A percentile compares a stretch with the other conserved stretches of the same genome.
These are phyloP conservation scores for Gentiana macrophylla DNA, from an alignment of 257 asterid genomes.

Conservation along the genomic window DNA sequence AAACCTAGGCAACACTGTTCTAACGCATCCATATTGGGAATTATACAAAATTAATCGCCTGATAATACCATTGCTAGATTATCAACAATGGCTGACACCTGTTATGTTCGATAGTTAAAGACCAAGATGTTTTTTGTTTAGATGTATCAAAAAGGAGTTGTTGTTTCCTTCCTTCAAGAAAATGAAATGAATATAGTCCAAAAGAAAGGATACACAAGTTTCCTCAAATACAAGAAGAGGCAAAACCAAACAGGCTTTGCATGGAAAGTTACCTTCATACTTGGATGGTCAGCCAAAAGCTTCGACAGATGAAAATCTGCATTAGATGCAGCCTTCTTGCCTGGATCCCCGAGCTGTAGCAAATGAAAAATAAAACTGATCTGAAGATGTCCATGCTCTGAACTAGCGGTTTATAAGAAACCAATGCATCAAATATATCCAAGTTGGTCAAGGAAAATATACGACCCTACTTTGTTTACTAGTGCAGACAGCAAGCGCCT, in stretches of 20 bases:
- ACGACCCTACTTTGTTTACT: slow-evolving; percentile 64
- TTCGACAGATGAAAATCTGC: slow-evolving; percentile 89
- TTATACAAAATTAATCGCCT: neutral
- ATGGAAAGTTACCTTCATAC: slow-evolving; percentile 67
- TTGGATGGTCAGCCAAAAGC: slow-evolving; percentile 86
- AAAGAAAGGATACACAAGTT: no score
- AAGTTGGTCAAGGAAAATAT: slow-evolving; percentile 1
- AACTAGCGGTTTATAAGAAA: neutral
- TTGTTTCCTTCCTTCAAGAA: no score
- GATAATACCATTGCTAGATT: neutral
- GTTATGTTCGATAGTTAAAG: no score
- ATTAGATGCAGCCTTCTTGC: slow-evolving; percentile 88
- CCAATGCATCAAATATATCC: neutral
- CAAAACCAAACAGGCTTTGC: neutral
- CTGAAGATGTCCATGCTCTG: neutral
- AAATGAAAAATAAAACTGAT: slow-evolving; percentile 15
- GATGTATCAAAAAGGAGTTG: no score
- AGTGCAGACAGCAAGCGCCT: slow-evolving; percentile 70
- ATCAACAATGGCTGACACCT: no score
- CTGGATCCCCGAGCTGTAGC: slow-evolving; percentile 89
- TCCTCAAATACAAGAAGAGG: neutral
- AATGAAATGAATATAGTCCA: no score
- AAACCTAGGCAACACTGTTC: no score
- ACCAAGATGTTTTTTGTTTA: no score
- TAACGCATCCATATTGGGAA: neutral